phyloP scores from a whole-genome alignment of 345 rosid genomes.

The Populus alba region DNA sequence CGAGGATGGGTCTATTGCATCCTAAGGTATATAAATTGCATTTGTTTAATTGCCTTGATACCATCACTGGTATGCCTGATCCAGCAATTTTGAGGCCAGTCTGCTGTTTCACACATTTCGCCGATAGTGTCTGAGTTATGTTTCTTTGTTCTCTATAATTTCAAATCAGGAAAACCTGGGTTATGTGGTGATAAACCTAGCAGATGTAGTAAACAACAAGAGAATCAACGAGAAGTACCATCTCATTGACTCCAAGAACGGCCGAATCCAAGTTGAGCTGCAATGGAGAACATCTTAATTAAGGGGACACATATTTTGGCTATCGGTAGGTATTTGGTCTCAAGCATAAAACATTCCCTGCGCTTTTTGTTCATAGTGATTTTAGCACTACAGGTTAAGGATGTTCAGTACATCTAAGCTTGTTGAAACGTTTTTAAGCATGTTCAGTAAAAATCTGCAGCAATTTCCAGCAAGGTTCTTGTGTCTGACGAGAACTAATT shows the following conservation, averaged over 20 bases:
- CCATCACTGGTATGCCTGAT: not conserved
- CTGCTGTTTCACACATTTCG: not conserved
- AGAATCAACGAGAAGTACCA: constrained; percentile 28
- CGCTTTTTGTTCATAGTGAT: not conserved
- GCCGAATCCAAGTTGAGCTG: constrained; percentile 51
- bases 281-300: constrained; percentile 75
- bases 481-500: not conserved
- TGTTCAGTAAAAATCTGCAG: not conserved
- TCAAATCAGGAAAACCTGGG: constrained; percentile 71
- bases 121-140: not conserved
- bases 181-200: constrained; percentile 39
- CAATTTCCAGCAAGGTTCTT: not conserved
- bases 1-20: constrained; percentile 77
- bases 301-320: not conserved
- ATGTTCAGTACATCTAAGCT: not conserved
- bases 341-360: not conserved
- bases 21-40: constrained; percentile 60
- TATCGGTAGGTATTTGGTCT: not conserved
- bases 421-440: not conserved
- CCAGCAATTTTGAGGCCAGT: not conserved
- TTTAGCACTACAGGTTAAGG: not conserved
- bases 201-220: constrained; percentile 19
- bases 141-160: not conserved
- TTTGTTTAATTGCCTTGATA: not conserved
- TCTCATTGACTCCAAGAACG: constrained; percentile 26